Evolutionary conservation across 805 yeast species (phyloP).

Genomic region (Nakazawaea peltata): DNA sequence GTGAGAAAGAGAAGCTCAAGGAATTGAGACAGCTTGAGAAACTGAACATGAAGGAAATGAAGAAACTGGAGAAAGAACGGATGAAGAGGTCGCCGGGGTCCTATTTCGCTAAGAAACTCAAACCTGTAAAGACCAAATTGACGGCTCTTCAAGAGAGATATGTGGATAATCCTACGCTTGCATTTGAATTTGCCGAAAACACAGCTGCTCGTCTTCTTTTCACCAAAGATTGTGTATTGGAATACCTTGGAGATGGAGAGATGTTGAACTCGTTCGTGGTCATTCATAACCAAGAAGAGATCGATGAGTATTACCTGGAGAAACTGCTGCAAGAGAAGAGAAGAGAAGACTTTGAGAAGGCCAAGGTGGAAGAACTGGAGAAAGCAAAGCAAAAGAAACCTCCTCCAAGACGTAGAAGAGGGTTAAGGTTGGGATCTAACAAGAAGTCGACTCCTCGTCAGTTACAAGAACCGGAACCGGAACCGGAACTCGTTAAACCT

Average conservation of each 20-base stretch:
- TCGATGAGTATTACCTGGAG: constrained; percentile 21
- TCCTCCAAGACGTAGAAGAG: constrained; percentile 12
- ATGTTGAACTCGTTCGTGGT: constrained; percentile 39
- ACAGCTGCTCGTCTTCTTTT: constrained; percentile 64
- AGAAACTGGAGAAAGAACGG: constrained; percentile 14
- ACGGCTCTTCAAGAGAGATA: constrained; percentile 77
- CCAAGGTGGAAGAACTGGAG: constrained; percentile 11
- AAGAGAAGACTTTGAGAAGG: constrained; percentile 13
- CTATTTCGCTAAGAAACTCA: not conserved
- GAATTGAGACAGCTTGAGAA: constrained; percentile 11
- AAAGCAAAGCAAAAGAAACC: constrained; percentile 11
- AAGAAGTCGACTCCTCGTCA: constrained; percentile 11
- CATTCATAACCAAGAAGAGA: constrained; percentile 42
- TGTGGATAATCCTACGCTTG: constrained; percentile 58
- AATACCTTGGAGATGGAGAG: constrained; percentile 37
- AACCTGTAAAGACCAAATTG: constrained; percentile 43
- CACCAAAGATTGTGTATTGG: constrained; percentile 74
- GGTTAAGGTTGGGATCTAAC: constrained; percentile 11
- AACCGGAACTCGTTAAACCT: constrained; percentile 33
- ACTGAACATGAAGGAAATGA: constrained; percentile 11
- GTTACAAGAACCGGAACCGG: constrained; percentile 28
- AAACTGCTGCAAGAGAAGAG: constrained; percentile 20
- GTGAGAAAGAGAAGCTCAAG: constrained; percentile 14
- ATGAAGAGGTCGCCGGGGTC: too few relatives aligned
- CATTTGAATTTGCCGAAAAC: constrained; percentile 80